Base-by-base conservation (phyloP, 306 rosid species). In the Abrus precatorius region DNA sequence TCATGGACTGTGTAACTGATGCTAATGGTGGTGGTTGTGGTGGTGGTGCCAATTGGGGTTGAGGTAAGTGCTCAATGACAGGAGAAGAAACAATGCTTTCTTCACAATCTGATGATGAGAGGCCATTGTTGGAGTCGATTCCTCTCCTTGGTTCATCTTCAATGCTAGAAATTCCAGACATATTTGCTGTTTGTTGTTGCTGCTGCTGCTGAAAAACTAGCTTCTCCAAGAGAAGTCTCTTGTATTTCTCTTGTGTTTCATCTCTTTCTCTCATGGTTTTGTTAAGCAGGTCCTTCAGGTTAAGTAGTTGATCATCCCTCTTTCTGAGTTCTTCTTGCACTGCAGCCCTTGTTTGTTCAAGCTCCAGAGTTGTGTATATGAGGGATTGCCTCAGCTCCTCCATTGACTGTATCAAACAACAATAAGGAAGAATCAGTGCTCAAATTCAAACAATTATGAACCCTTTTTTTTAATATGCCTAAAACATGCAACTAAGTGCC, bases 51-150 rank as follows among this genome's bases (percentile, higher is more conserved):
- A 86, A 63, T 44, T 80, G 90, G 84, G 87, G 80, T 32, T 57
- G 90, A n/a, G 84, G 90, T 1, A 80, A 14, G 45, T 76, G 89
- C 60, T 92, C 97, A 63, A 87, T 79, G 9, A 90, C 84, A 7
- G 95, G 98, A 4, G 99, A 96, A 5, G 99, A 93, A 30, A 96
- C 98, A 82, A 96, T 96, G 90, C 99, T 96, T 72, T 96, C 99
- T 86, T 96, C 99, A 74, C 98, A 96, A 70, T 96, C 99, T 43
- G 99, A 96, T 7, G 94, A 89, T 0, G 97, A 93, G 29, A 85
- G 87, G 40, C 93, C 93, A 82, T 89, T 90, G 88, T 89, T 91
- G 72, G 91, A 89, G 86, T 93, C 95, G 49, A 88, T 89, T 84
- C 90, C 89, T 84, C 91, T 89, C 76, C 94, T 88, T 76, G 90